Percentiles rank a stretch among this genome's conserved stretches.
Conservation (phyloP, 2,329 filamentous ascomycete species). For the Emmonsia crescens region DNA sequence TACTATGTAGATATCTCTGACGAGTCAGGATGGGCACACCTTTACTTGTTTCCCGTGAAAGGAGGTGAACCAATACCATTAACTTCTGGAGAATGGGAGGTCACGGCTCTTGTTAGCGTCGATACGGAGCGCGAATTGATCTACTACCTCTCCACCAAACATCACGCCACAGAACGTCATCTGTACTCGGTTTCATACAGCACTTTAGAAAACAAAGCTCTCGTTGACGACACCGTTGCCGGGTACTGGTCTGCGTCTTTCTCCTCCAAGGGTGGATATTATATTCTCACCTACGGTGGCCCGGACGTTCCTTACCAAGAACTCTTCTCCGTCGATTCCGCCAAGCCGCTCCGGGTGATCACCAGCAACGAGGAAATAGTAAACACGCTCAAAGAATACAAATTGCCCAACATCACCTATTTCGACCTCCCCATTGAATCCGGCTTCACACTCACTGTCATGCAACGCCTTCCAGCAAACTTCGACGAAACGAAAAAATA, state of each 20-base stretch:
- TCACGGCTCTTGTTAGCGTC: slow-evolving; percentile 48
- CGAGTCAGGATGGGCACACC: slow-evolving; percentile 52
- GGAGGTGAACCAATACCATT: slow-evolving; percentile 46
- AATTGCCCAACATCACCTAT: slow-evolving; percentile 54
- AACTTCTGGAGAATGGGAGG: slow-evolving; percentile 58
- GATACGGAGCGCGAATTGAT: slow-evolving; percentile 46
- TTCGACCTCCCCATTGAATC: slow-evolving; percentile 52
- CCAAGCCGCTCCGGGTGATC: slow-evolving; percentile 46
- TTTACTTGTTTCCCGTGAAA: slow-evolving; percentile 52
- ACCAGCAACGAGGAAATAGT: slow-evolving; percentile 50
- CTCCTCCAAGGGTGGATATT: slow-evolving; percentile 51
- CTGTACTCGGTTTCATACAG: slow-evolving; percentile 55
- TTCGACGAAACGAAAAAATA: slow-evolving; percentile 55
- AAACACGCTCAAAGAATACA: slow-evolving; percentile 47
- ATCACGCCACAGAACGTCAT: slow-evolving; percentile 56
- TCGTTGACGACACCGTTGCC: slow-evolving; percentile 50
- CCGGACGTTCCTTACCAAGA: slow-evolving; percentile 61
- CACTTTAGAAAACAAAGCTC: slow-evolving; percentile 43
- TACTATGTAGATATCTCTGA: slow-evolving; percentile 61
- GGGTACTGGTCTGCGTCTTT: slow-evolving; percentile 57
- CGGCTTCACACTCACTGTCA: slow-evolving; percentile 52
- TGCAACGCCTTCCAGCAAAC: slow-evolving; percentile 54
- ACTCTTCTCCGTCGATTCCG: slow-evolving; percentile 47
- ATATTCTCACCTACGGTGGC: slow-evolving; percentile 54
- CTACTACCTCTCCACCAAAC: slow-evolving; percentile 56